These are phyloP conservation scores for Casuarina glauca DNA, from an alignment of 306 rosid species.

Conservation along the genomic window DNA sequence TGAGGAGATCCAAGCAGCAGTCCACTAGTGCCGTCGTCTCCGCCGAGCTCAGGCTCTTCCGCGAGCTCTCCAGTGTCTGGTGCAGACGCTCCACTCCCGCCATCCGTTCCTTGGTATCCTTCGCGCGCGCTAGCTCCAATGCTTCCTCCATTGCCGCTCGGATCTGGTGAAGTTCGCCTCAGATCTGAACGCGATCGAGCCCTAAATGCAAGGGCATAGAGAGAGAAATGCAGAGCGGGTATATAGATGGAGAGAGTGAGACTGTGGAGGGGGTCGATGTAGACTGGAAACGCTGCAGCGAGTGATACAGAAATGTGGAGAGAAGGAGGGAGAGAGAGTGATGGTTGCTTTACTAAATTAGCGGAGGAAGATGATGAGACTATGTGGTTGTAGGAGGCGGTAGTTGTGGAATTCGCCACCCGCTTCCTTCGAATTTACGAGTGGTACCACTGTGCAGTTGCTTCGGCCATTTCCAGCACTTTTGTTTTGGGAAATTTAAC, in stretches of 20 bases:
- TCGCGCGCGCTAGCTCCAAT: constrained; percentile 91
- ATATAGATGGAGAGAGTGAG: not conserved
- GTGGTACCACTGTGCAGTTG: constrained; percentile 31
- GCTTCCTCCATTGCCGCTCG: constrained; percentile 82
- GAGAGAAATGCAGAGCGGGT: not conserved
- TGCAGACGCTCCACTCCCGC: constrained; percentile 97
- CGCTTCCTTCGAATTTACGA: constrained; percentile 29
- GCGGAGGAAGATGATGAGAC: constrained; percentile 22
- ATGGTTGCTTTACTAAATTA: constrained; percentile 13
- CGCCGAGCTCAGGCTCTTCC: constrained; percentile 70
- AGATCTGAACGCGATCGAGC: constrained; percentile 44
- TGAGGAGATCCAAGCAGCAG: constrained; percentile 91
- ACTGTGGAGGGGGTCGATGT: not conserved
- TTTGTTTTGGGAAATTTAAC: not conserved
- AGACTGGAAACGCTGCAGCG: constrained; percentile 3
- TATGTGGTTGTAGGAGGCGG: constrained; percentile 14
- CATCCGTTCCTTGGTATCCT: constrained; percentile 97
- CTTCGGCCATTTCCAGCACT: no score
- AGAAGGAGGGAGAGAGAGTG: constrained; percentile 22
- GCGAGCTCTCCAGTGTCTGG: constrained; percentile 83
- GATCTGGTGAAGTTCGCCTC: constrained; percentile 43
- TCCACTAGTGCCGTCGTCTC: constrained; percentile 86
- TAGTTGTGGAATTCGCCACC: constrained; percentile 15
- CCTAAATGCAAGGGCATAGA: constrained; percentile 22
- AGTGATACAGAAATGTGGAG: constrained; percentile 9